Base-by-base conservation (phyloP, 1,284 basidiomycete genomes). In the Microbotryomycetes sp. region DNA sequence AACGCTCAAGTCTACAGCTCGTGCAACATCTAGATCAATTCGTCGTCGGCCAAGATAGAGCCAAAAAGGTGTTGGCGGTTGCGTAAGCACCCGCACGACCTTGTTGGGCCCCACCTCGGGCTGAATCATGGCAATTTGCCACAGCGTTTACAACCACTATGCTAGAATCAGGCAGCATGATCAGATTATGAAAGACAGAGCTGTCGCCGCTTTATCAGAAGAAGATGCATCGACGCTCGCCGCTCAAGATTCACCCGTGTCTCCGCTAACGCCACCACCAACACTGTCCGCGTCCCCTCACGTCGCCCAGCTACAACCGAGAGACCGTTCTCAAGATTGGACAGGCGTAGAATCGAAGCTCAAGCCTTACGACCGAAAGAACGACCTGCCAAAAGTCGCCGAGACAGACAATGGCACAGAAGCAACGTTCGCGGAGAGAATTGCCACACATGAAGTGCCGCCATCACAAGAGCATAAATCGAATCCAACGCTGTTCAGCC, bases 41-140 rank as follows among this genome's bases (percentile, higher is more conserved):
- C 73, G 85, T 97, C n/a, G 82, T 97, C 15, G 92, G 93, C 2
- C 93, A 97, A 74, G 87, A 89, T 65, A 81, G 81, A 64, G 92
- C 93, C 3, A 97, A 97, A 81, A 91, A 91, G 73, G 86, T 90
- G 11, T 81, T 97, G 21, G 89, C 90, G 30, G 93, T 92, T 47
- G 89, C 88, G 88, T 89, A 73, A 72, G 87, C 80, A 59, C 63
- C 4, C 62, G 52, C 54, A 65, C 62, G 26, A 57, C 62, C 59
- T 65, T 66, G 47, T 54, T 66, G 11, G 57, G 68, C 31, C 56
- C 67, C 15, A 55, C 59, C 11, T 46, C 47, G 59, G 53, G 52
- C 31, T 30, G 47, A 30, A 29, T 54, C 31, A 54, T 45, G 51
- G 51, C 46, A 31, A 53, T 15, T 26, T 3, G 18, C 9, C 30